A percentile compares a stretch with the other conserved stretches of the same genome.
These are phyloP conservation scores for Colletotrichum sp. DNA, from an alignment of 2,329 filamentous ascomycete genomes.

Conservation along the genomic window DNA sequence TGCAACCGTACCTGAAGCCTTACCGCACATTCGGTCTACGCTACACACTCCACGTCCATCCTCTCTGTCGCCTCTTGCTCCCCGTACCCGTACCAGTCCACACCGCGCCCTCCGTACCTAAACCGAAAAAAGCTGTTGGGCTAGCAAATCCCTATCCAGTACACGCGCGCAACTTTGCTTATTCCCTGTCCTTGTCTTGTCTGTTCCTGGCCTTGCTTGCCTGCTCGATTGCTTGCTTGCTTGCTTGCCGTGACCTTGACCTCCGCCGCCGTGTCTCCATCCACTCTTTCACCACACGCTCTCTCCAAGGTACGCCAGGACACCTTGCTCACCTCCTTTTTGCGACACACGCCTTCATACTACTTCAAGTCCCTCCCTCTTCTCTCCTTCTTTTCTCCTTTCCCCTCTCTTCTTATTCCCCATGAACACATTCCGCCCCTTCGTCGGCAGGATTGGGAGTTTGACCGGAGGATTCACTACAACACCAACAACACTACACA, in stretches of 20 bases:
- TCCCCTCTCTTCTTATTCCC: constrained; percentile 7
- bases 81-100: not conserved
- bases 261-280: not conserved
- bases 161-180: constrained; percentile 16
- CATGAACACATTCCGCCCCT: constrained; percentile 24
- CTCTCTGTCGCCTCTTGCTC: not conserved
- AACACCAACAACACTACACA: not conserved
- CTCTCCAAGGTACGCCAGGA: not conserved
- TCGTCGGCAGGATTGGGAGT: constrained; percentile 19
- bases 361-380: constrained; percentile 20
- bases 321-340: constrained; percentile 24
- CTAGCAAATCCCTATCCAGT: constrained; percentile 9
- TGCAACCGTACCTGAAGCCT: not conserved
- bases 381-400: constrained; percentile 20
- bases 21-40: not conserved
- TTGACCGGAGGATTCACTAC: constrained; percentile 1
- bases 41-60: not conserved
- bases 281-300: not conserved
- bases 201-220: not conserved
- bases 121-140: constrained; percentile 11
- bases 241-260: not conserved
- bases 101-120: not conserved
- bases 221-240: not conserved
- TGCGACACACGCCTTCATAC: constrained; percentile 1
- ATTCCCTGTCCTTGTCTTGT: constrained; percentile 7